A percentile compares a stretch with the other conserved stretches of the same genome.
These are phyloP conservation scores for Phytophthora meadii DNA, from an alignment of 352 stramenopile genomes.

Conservation along the genomic window DNA sequence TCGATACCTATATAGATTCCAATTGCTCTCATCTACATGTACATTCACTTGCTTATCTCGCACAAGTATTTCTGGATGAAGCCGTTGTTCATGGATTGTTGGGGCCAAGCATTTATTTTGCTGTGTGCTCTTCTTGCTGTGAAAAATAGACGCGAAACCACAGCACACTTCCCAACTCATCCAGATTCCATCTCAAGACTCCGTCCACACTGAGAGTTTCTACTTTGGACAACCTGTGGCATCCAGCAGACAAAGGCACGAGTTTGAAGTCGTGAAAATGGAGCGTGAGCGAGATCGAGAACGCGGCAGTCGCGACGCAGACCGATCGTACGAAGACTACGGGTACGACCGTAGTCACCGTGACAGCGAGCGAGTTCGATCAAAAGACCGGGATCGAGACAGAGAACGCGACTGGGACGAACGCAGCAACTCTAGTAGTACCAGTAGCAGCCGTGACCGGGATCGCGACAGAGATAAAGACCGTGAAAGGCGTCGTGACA, in stretches of 20 bases:
- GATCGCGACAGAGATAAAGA: slow-evolving; percentile 37
- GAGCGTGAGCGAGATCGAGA: slow-evolving; percentile 45
- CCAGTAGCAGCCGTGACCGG: slow-evolving; percentile 37
- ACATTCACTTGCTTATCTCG: slow-evolving; percentile 16
- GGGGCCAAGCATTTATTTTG: neutral
- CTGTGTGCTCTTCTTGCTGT: slow-evolving; percentile 4
- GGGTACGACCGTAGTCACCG: slow-evolving; percentile 36
- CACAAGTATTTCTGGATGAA: slow-evolving; percentile 8
- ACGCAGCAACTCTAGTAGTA: slow-evolving; percentile 37
- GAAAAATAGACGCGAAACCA: slow-evolving; percentile 48
- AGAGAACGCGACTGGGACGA: slow-evolving; percentile 44
- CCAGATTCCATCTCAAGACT: neutral
- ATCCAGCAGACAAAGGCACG: slow-evolving; percentile 9
- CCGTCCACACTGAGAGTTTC: slow-evolving; percentile 32
- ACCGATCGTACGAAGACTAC: slow-evolving; percentile 27
- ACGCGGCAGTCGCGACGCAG: slow-evolving; percentile 25
- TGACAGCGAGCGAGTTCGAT: slow-evolving; percentile 30
- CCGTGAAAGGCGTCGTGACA: slow-evolving; percentile 23
- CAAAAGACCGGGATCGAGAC: slow-evolving; percentile 32
- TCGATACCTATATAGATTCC: slow-evolving; percentile 35
- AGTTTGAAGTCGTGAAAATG: slow-evolving; percentile 34
- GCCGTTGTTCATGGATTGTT: slow-evolving; percentile 13
- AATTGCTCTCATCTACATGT: slow-evolving; percentile 9
- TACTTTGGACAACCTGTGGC: slow-evolving; percentile 23
- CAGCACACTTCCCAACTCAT: slow-evolving; percentile 20